Evolutionary conservation across 208 protist genomes (phyloP), one percentile per base, ranked within the genome.

Genomic region (Leishmania martiniquensis): DNA sequence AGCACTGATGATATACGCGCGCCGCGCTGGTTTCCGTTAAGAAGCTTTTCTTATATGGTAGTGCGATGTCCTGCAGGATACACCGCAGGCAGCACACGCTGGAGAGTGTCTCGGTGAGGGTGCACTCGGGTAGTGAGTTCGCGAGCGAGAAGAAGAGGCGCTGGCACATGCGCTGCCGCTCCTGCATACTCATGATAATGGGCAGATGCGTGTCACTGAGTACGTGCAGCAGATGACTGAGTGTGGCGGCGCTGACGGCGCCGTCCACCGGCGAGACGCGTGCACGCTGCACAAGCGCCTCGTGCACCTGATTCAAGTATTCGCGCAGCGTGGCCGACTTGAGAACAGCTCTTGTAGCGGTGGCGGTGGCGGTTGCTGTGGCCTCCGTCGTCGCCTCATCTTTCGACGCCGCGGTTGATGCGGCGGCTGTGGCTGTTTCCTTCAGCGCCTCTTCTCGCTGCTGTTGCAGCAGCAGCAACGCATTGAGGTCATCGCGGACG

Each of bases 21-120:
- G 47, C 45, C 7, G 77, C 60, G 60, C 75, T 67, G 20, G 72
- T 6, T 67, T 57, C 79, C 0, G 34, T 62, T 7, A 81, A 37
- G 76, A 89, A 91, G 67, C 76, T 82, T 52, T 81, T 59, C 81
- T 89, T 86, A 72, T 91, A 93, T 52, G 87, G 89, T 15, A 95
- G 45, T 15, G 84, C 86, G 72, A 92, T 72, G 34, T 85, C 68
- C 39, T 83, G 80, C 15, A 92, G 73, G 3, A 88, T 51, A 17
- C 85, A 73, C 45, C 84, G 80, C 55, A 95, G 78, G 4, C 89
- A 63, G 65, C 74, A 78, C 57, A 73, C 71, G 49, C 62, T 75
- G 49, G 81, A 75, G 1, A 87, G 66, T 1, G 86, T 55, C 17
- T 82, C 78, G 62, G 75, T 81, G 39, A 87, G 84, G 9, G 76